Percentiles rank a stretch among this genome's conserved stretches.
Evolutionary conservation across 129 eudicot genomes (phyloP).

Genomic region (Flaveria robusta): DNA sequence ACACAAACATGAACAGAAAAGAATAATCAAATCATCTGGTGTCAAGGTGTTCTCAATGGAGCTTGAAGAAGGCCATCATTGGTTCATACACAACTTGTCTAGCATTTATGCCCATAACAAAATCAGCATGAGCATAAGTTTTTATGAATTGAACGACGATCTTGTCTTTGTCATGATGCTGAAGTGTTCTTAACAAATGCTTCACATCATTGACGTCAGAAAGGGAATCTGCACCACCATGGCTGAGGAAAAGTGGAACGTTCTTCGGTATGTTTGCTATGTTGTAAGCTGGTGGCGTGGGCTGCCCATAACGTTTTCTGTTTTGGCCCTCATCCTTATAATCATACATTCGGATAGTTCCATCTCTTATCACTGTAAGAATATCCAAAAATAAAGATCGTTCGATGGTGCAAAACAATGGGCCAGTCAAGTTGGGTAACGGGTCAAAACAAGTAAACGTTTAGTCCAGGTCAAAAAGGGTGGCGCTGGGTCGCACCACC

Average conservation of each 20-base stretch:
- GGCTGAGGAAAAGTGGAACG: constrained; percentile 60
- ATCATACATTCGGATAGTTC: constrained; percentile 60
- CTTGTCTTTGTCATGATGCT: constrained; percentile 51
- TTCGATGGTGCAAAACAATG: neutral
- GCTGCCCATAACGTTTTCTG: constrained; percentile 53
- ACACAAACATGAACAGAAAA: neutral
- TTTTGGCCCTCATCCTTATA: constrained; percentile 48
- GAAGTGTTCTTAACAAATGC: constrained; percentile 43
- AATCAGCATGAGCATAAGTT: constrained; percentile 63
- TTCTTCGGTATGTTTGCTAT: constrained; percentile 57
- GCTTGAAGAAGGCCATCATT: constrained; percentile 51
- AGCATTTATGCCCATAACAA: constrained; percentile 57
- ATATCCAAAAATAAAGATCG: neutral
- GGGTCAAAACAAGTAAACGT: neutral
- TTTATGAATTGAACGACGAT: constrained; percentile 38
- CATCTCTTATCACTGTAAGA: constrained; percentile 65
- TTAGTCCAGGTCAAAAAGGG: neutral
- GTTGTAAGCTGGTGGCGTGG: constrained; percentile 66
- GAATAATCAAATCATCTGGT: neutral
- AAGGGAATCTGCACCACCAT: constrained; percentile 69
- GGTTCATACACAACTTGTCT: constrained; percentile 62
- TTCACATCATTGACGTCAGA: constrained; percentile 58
- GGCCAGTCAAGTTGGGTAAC: neutral
- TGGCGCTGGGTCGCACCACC: too few species aligned
- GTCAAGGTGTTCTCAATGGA: constrained; percentile 15